Evolutionary conservation across 805 yeast species (phyloP).

Genomic region (Zygoascus tannicola): DNA sequence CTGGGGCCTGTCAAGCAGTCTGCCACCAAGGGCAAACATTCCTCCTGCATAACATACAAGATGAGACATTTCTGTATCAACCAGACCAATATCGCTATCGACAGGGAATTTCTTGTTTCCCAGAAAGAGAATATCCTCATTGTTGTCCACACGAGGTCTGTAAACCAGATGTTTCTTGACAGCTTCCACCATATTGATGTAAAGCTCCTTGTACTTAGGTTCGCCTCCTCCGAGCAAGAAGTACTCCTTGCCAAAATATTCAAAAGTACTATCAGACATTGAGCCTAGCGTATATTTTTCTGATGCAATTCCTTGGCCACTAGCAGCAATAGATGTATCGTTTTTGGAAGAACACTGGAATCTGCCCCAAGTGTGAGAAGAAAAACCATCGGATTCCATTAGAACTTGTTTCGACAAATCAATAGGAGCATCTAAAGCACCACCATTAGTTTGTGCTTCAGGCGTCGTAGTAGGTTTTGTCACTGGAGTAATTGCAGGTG

Average conservation of each 20-base stretch:
- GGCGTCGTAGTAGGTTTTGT: too few species aligned
- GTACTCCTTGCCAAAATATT: conserved; percentile 40
- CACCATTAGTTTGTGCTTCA: background rate
- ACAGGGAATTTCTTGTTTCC: conserved; percentile 18
- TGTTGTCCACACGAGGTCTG: conserved; percentile 37
- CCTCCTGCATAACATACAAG: conserved; percentile 47
- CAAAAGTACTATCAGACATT: conserved; percentile 39
- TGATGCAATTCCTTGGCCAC: conserved; percentile 2
- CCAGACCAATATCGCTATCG: conserved; percentile 12
- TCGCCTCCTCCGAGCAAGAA: conserved; percentile 34
- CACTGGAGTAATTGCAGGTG: background rate
- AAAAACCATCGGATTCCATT: background rate
- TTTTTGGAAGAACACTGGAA: background rate
- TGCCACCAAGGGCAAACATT: conserved; percentile 41
- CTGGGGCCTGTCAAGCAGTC: conserved; percentile 30
- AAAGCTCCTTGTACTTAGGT: conserved; percentile 30
- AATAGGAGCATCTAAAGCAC: background rate
- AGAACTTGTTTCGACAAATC: background rate
- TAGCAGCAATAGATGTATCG: background rate
- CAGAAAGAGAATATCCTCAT: conserved; percentile 30
- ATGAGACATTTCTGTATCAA: conserved; percentile 36
- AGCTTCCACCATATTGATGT: conserved; percentile 26
- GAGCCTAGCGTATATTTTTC: conserved; percentile 33
- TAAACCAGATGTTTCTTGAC: conserved; percentile 36
- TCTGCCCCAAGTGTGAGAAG: background rate